These are phyloP conservation scores for Cucurbita moschata DNA, from an alignment of 306 rosid species.

Conservation along the genomic window DNA sequence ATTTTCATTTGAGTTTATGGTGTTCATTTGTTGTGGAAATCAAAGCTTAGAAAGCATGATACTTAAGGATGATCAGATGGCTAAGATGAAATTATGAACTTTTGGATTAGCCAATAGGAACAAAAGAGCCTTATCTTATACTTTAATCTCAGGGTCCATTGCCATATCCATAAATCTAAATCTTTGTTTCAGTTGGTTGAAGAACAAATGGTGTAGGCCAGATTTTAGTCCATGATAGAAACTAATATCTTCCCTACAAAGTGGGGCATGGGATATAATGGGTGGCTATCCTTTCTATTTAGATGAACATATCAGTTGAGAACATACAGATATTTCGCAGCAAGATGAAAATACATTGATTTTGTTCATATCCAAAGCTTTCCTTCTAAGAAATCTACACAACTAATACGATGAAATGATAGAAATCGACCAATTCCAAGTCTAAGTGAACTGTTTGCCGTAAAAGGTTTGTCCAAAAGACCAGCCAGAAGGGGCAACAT, in stretches of 20 bases:
- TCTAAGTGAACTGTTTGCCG: conserved; percentile 21
- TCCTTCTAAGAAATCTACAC: neutral
- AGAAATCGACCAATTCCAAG: too few species aligned
- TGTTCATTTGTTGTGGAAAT: conserved; percentile 8
- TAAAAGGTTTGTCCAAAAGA: conserved; percentile 5
- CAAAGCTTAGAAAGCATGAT: conserved; percentile 24
- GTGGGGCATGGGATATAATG: neutral
- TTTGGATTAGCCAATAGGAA: conserved; percentile 29
- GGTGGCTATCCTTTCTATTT: neutral
- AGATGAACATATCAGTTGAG: neutral
- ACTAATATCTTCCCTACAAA: neutral
- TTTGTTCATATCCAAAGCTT: too few species aligned
- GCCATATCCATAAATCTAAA: conserved; percentile 40
- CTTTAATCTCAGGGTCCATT: conserved; percentile 11
- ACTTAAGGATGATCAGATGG: conserved; percentile 37
- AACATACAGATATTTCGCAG: neutral
- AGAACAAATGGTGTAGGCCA: conserved; percentile 40
- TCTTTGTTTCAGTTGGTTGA: conserved; percentile 39
- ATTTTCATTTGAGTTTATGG: conserved; percentile 33
- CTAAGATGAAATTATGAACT: conserved; percentile 3
- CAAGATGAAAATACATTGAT: too few species aligned
- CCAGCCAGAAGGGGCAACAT: neutral
- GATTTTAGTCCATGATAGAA: neutral
- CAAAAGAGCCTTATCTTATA: conserved; percentile 64
- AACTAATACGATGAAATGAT: neutral